These are phyloP conservation scores for Phytophthora gonapodyides DNA, from an alignment of 352 stramenopile genomes.

Conservation along the genomic window DNA sequence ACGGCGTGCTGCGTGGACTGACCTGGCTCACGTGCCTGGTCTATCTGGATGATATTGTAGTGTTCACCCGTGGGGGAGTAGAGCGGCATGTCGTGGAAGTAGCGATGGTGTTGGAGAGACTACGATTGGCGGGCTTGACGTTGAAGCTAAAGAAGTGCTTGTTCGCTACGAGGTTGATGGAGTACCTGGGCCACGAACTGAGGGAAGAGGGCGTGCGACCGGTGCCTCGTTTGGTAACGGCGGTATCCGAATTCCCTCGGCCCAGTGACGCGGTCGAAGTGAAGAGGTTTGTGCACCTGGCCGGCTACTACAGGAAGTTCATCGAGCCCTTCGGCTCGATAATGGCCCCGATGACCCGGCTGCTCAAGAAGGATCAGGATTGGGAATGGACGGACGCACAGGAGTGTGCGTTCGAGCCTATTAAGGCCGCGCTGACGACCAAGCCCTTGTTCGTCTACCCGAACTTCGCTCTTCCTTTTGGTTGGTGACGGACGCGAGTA, in stretches of 20 bases:
- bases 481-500: background rate
- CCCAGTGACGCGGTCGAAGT: too few relatives aligned
- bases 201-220: too few relatives aligned
- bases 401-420: background rate
- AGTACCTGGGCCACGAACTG: too few relatives aligned
- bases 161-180: constrained; percentile 3
- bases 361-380: constrained; percentile 19
- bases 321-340: constrained; percentile 17
- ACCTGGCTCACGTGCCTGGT: constrained; percentile 26
- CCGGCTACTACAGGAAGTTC: constrained; percentile 27
- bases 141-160: constrained; percentile 27
- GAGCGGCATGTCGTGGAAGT: constrained; percentile 23
- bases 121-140: constrained; percentile 13
- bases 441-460: background rate
- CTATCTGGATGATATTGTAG: constrained; percentile 30
- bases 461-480: background rate
- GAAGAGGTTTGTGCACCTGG: constrained; percentile 10
- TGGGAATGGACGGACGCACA: constrained; percentile 29
- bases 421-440: background rate
- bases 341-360: constrained; percentile 16
- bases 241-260: too few relatives aligned
- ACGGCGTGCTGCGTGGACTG: constrained; percentile 21
- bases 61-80: constrained; percentile 15
- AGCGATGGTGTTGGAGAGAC: constrained; percentile 15
- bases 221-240: too few relatives aligned